These are phyloP conservation scores for Aspergillus clavatus DNA, from an alignment of 2,329 filamentous ascomycete species.

Conservation along the genomic window DNA sequence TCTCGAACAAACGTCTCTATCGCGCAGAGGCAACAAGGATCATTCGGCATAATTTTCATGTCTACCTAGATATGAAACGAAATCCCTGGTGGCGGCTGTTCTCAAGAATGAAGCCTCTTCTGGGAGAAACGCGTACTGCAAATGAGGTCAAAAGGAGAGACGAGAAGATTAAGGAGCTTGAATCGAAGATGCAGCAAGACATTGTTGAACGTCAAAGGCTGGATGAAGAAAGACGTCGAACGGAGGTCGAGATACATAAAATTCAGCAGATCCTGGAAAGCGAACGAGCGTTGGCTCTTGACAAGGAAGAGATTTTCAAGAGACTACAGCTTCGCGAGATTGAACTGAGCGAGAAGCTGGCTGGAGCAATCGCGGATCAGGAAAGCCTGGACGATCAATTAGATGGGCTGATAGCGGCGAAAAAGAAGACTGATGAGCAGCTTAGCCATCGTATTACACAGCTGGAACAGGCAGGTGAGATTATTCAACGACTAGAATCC, in stretches of 20 bases:
- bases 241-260: slow-evolving; percentile 78
- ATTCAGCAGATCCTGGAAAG: slow-evolving; percentile 94
- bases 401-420: slow-evolving; percentile 80
- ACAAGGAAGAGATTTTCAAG: slow-evolving; percentile 99
- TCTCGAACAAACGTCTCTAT: slow-evolving; percentile 89
- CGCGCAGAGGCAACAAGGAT: slow-evolving; percentile 91
- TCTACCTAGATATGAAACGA: slow-evolving; percentile 81
- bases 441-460: slow-evolving; percentile 73
- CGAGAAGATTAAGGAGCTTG: slow-evolving; percentile 83
- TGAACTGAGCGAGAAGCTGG: slow-evolving; percentile 87
- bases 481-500: slow-evolving; percentile 79
- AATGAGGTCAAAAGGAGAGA: slow-evolving; percentile 93
- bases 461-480: slow-evolving; percentile 82
- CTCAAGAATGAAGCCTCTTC: slow-evolving; percentile 87
- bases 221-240: slow-evolving; percentile 85
- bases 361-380: slow-evolving; percentile 88
- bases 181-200: slow-evolving; percentile 76
- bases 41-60: slow-evolving; percentile 88
- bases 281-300: slow-evolving; percentile 87
- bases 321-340: slow-evolving; percentile 87
- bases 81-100: slow-evolving; percentile 98
- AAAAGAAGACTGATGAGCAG: slow-evolving; percentile 82
- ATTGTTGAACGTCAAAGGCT: slow-evolving; percentile 68
- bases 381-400: slow-evolving; percentile 90
- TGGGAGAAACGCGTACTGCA: slow-evolving; percentile 86